Evolutionary conservation across 495 filamentous ascomycete species (phyloP), one percentile per base, ranked within the genome.

Genomic region (Penicillium alfredii): DNA sequence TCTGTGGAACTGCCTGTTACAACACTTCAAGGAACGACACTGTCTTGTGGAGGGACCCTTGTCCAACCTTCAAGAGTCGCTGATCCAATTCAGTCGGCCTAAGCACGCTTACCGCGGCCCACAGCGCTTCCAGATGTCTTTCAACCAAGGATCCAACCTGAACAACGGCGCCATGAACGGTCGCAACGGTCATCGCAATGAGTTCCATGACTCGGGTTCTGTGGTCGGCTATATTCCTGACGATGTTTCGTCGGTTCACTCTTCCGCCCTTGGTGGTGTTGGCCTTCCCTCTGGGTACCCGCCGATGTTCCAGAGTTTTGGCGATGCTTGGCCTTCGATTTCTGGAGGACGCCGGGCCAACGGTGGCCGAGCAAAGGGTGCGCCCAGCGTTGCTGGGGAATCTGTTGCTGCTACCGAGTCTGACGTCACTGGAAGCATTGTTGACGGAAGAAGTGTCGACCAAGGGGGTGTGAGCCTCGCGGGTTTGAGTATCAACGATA

Each of bases 21-120:
- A 94, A 16, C 92, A 99, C 53, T 99, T 96, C 73, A 99, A 99
- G 68, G 92, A 97, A 56, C 81, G 79, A 40, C 90, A 94, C 44
- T 97, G 90, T 51, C 73, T 99, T 5, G 92, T 99, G 25, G 92
- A 99, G 57, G 92, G 92, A 1, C 90, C 93, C n/a, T 69, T 99
- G 35, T 89, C 84, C 15, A 97, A 99, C 49, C 71, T 99, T 8
- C 93, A 97, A 60, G 83, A 88, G 30, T 95, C 87, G 4, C 73
- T 99, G 29, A 76, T 97, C 29, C 92, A 99, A 53, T 97, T 99
- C 68, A 87, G 87, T 54, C 79, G 85, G 13, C 92, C 92, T 15
- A 95, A 94, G 66, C 84, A 86, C 45, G 81, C 79, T 16, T 96
- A 94, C 58, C 86, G 93, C 39, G 88, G 86, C 4, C 88, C 88